Percentiles rank a stretch among this genome's conserved stretches.
These are phyloP conservation scores for Solanum appendiculatum DNA, from an alignment of 257 asterid genomes.

Conservation along the genomic window DNA sequence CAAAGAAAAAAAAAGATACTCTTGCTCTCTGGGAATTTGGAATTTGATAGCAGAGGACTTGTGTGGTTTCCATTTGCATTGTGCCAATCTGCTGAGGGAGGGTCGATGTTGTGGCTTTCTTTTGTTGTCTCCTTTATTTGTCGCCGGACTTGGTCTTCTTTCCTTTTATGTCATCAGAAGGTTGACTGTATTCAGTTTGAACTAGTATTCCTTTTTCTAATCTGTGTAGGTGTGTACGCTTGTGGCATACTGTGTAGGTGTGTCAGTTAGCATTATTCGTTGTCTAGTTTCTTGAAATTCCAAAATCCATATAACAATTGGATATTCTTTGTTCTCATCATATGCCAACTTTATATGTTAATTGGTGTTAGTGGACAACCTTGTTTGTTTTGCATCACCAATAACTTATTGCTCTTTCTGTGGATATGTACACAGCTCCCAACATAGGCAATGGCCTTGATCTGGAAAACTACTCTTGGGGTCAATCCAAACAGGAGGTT, in stretches of 20 bases:
- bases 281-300: background rate
- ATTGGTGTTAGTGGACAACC: background rate
- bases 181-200: background rate
- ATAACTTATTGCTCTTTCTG: background rate
- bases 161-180: background rate
- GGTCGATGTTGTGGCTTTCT: background rate
- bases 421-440: slow-evolving; percentile 24
- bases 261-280: too few species aligned
- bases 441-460: slow-evolving; percentile 66
- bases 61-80: background rate
- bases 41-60: background rate
- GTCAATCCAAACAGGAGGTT: slow-evolving; percentile 65
- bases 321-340: background rate
- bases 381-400: background rate
- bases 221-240: background rate
- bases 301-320: background rate
- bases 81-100: background rate
- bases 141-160: background rate
- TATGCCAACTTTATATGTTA: background rate
- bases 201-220: background rate
- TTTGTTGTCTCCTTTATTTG: background rate
- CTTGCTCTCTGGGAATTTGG: background rate
- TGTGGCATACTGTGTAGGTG: background rate
- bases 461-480: slow-evolving; percentile 64
- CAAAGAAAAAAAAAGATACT: background rate